Evolutionary conservation across 176 grass and related monocot species (phyloP), one percentile per base, ranked within the genome.

Genomic region (Calamus simplicifolius): DNA sequence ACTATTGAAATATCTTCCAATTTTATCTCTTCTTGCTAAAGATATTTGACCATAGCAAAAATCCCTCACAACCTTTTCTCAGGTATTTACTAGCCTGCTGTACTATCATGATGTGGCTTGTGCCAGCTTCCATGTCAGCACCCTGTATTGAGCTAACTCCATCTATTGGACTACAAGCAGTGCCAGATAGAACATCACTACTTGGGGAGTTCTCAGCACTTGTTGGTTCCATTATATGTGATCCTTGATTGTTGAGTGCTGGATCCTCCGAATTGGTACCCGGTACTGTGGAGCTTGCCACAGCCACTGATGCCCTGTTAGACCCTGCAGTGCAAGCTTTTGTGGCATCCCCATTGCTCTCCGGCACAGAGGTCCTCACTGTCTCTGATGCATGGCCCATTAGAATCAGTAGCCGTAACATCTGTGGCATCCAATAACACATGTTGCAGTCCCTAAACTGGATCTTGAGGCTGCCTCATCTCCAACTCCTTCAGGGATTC

Each of bases 401-500:
- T 60, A 57, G 38, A 30, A 18, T 70, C 64, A 54, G 50, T 61
- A 4, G 63, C 70, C 26, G 28, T 52, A 49, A 61, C 72, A 71
- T 77, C 52, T 4, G 2, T 60, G 28, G n/a, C 25, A 61, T 56
- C 71, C 17, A 54, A 55, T 72, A 71, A 68, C 65, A 75, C 69
- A 61, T 57, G 73, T 66, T 65, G 61, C 74, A 58, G 73, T 57
- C 49, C 63, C 73, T 65, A 52, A 27, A 72, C 50, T 62, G 35
- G 76, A 54, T 57, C 56, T 85, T 85, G 75, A 61, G 76, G 58
- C 27, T 75, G 79, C 52, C 79, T 82, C 53, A 73, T 59, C 16
- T 98, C 80, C 21, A 81, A 28, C 56, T 98, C 93, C 76, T 85
- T 98, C 5, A 98, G 68, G 16, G 93, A 98, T 75, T 87, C 87